Percentiles rank a stretch among this genome's conserved stretches.
These are phyloP conservation scores for Thraustotheca clavata DNA, from an alignment of 352 stramenopile species.

Conservation along the genomic window DNA sequence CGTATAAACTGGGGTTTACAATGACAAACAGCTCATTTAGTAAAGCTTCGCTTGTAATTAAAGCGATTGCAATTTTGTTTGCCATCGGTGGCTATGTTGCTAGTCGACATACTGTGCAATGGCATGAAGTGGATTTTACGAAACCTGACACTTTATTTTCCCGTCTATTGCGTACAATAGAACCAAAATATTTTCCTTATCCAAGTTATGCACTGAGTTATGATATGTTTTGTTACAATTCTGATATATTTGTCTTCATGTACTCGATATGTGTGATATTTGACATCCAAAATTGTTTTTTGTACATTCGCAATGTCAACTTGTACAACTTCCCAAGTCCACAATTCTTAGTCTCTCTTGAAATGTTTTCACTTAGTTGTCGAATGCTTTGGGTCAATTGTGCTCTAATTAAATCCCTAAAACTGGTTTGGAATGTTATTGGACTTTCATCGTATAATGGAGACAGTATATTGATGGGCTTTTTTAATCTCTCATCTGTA, in stretches of 20 bases:
- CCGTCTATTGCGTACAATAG: neutral
- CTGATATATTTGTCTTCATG: constrained; percentile 8
- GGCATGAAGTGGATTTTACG: neutral
- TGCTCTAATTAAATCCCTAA: constrained; percentile 1
- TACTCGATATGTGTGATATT: neutral
- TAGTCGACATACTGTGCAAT: constrained; percentile 3
- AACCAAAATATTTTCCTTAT: constrained; percentile 1
- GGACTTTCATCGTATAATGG: neutral
- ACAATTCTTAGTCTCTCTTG: neutral
- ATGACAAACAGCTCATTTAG: neutral
- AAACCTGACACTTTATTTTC: neutral
- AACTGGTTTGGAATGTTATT: neutral
- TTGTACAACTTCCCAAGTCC: neutral
- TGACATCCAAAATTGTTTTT: neutral
- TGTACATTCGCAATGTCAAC: constrained; percentile 12
- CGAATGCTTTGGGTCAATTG: constrained; percentile 19
- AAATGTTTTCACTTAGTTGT: constrained; percentile 12
- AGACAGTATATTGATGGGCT: constrained; percentile 8
- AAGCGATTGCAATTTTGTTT: neutral
- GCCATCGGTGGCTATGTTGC: neutral
- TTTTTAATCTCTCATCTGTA: constrained; percentile 14
- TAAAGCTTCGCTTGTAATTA: neutral
- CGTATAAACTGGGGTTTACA: neutral
- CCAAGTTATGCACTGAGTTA: neutral
- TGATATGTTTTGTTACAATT: constrained; percentile 15